Percentiles rank a stretch among this genome's conserved stretches.
phyloP scores from a whole-genome alignment of 83 land plant genomes.

The Picea mariana region DNA sequence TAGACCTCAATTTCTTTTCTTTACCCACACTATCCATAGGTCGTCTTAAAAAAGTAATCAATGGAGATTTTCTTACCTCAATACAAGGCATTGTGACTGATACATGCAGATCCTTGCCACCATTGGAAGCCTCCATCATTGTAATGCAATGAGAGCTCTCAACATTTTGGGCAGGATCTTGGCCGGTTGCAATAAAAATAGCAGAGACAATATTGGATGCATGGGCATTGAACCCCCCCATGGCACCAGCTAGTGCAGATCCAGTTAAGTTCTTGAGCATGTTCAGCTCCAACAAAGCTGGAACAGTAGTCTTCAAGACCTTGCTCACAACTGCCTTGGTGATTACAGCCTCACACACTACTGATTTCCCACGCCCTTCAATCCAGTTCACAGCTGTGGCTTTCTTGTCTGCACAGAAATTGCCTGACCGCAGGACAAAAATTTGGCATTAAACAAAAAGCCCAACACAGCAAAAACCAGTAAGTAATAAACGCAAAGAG shows the following conservation, averaged over 20 bases:
- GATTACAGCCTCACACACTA: conserved; percentile 72
- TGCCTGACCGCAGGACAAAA: conserved; percentile 17
- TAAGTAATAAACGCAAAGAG: too few relatives aligned
- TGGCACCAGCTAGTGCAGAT: conserved; percentile 78
- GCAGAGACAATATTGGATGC: conserved; percentile 87
- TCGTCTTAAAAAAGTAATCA: too few relatives aligned
- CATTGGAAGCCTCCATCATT: conserved; percentile 81
- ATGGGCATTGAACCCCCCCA: conserved; percentile 92
- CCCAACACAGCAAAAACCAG: too few relatives aligned
- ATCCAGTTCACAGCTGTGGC: conserved; percentile 89
- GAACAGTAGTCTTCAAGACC: conserved; percentile 75
- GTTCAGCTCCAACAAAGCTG: conserved; percentile 83
- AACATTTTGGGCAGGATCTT: conserved; percentile 89
- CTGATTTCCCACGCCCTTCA: conserved; percentile 87
- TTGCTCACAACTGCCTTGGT: conserved; percentile 70
- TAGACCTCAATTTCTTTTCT: too few relatives aligned
- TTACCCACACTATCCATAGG: too few relatives aligned
- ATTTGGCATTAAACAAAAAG: too few relatives aligned
- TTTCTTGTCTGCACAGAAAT: conserved; percentile 80
- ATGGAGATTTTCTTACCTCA: conserved; percentile 29
- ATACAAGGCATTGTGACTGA: conserved; percentile 92
- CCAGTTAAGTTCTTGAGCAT: conserved; percentile 81
- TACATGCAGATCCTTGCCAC: conserved; percentile 76
- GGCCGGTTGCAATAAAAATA: conserved; percentile 84
- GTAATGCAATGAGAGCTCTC: conserved; percentile 92